Evolutionary conservation across 2,329 filamentous ascomycete species (phyloP).

Genomic region (Talaromyces rugulosus): DNA sequence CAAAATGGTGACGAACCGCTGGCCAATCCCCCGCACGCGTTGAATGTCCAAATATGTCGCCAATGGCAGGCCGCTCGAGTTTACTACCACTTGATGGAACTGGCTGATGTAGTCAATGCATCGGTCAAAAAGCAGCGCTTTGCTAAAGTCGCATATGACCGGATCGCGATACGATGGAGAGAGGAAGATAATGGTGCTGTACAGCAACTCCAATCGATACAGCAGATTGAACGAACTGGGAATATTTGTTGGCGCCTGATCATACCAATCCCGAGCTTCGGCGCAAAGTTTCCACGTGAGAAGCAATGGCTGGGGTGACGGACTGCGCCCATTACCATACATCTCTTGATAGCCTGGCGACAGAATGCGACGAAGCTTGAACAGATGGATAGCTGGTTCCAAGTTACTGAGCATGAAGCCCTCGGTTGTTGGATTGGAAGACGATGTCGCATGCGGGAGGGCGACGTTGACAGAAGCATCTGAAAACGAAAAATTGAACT

Average conservation of each 20-base stretch:
- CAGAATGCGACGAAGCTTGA: slow-evolving; percentile 78
- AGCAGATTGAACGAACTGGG: slow-evolving; percentile 65
- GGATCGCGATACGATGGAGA: slow-evolving; percentile 74
- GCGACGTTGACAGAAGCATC: slow-evolving; percentile 78
- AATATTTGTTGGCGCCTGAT: slow-evolving; percentile 65
- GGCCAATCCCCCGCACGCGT: slow-evolving; percentile 68
- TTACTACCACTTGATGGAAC: slow-evolving; percentile 64
- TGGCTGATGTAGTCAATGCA: slow-evolving; percentile 75
- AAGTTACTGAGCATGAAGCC: slow-evolving; percentile 54
- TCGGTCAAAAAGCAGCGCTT: slow-evolving; percentile 80
- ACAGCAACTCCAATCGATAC: slow-evolving; percentile 83
- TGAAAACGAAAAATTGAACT: slow-evolving; percentile 89
- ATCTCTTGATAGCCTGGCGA: slow-evolving; percentile 87
- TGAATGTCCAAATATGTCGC: slow-evolving; percentile 86
- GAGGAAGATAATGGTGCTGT: slow-evolving; percentile 86
- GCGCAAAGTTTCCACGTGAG: slow-evolving; percentile 38
- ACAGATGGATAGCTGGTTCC: slow-evolving; percentile 70
- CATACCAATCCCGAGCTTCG: slow-evolving; percentile 72
- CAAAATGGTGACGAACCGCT: slow-evolving; percentile 55
- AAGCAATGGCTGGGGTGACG: slow-evolving; percentile 61
- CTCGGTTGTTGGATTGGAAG: slow-evolving; percentile 40
- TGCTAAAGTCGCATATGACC: slow-evolving; percentile 66
- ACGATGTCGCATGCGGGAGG: slow-evolving; percentile 40
- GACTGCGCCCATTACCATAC: slow-evolving; percentile 70
- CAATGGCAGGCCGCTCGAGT: slow-evolving; percentile 59